Evolutionary conservation across 805 yeast genomes (phyloP).

Genomic region (Wickerhamiella spandovensis): DNA sequence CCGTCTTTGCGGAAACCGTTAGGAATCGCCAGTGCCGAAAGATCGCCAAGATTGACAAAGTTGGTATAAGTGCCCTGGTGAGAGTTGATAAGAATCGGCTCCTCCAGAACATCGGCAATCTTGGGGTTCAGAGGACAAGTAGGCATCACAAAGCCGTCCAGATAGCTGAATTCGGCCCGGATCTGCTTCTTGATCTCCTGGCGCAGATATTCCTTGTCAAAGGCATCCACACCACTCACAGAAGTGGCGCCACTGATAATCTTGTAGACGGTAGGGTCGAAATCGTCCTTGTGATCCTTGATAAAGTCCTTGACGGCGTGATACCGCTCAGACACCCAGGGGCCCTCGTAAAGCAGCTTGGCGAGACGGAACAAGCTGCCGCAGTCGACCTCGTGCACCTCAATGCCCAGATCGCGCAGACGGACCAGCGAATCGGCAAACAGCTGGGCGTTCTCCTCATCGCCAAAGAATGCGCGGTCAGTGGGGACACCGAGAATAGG

Average conservation of each 20-base stretch:
- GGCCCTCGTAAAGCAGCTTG: slow-evolving; percentile 81
- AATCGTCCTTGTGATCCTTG: slow-evolving; percentile 54
- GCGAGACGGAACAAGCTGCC: slow-evolving; percentile 69
- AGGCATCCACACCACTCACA: slow-evolving; percentile 70
- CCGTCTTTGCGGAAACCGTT: slow-evolving; percentile 82
- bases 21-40: slow-evolving; percentile 85
- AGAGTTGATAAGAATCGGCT: slow-evolving; percentile 75
- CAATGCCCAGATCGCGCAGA: slow-evolving; percentile 40
- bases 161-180: slow-evolving; percentile 36
- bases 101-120: slow-evolving; percentile 52
- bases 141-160: slow-evolving; percentile 78
- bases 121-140: slow-evolving; percentile 91
- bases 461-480: slow-evolving; percentile 66
- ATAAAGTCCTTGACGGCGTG: slow-evolving; percentile 64
- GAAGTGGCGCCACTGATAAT: slow-evolving; percentile 71
- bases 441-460: slow-evolving; percentile 58
- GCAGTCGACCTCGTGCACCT: slow-evolving; percentile 54
- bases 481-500: slow-evolving; percentile 71
- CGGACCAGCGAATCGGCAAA: slow-evolving; percentile 48
- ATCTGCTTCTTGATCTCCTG: slow-evolving; percentile 63
- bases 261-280: slow-evolving; percentile 72
- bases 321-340: slow-evolving; percentile 97
- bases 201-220: slow-evolving; percentile 76
- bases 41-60: slow-evolving; percentile 86
- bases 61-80: slow-evolving; percentile 97